These are phyloP conservation scores for Leersia perrieri DNA, from an alignment of 176 grass and related monocot genomes.

Conservation along the genomic window DNA sequence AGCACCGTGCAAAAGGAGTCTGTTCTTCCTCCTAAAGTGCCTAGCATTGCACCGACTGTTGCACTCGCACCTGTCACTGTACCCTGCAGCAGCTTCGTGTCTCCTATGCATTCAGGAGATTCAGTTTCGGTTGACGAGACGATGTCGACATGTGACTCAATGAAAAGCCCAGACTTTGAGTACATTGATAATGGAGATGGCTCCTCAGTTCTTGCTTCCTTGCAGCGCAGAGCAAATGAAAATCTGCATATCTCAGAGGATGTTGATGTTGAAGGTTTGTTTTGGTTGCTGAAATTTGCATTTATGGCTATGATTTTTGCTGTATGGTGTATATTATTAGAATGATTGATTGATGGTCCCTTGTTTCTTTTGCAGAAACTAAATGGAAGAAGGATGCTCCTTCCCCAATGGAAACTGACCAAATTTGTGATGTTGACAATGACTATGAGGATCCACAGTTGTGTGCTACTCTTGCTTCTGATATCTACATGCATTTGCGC, in stretches of 20 bases:
- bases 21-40: slow-evolving; percentile 18
- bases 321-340: background rate
- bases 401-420: slow-evolving; percentile 60
- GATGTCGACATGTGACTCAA: slow-evolving; percentile 93
- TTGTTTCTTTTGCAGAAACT: slow-evolving; percentile 40
- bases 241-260: slow-evolving; percentile 78
- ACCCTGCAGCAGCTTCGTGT: slow-evolving; percentile 49
- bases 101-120: slow-evolving; percentile 58
- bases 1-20: background rate
- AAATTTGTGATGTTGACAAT: slow-evolving; percentile 60
- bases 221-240: slow-evolving; percentile 70
- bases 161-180: slow-evolving; percentile 94
- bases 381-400: slow-evolving; percentile 53
- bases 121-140: slow-evolving; percentile 75
- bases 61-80: slow-evolving; percentile 22
- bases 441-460: slow-evolving; percentile 73
- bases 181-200: slow-evolving; percentile 85
- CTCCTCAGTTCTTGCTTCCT: slow-evolving; percentile 56
- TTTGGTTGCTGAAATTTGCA: slow-evolving; percentile 22
- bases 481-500: slow-evolving; percentile 89
- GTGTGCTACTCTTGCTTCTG: slow-evolving; percentile 86
- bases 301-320: background rate
- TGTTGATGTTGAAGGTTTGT: slow-evolving; percentile 51
- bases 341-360: background rate
- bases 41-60: slow-evolving; percentile 1